Evolutionary conservation across 2,329 filamentous ascomycete genomes (phyloP).

Genomic region (Botrytis hyacinthi): DNA sequence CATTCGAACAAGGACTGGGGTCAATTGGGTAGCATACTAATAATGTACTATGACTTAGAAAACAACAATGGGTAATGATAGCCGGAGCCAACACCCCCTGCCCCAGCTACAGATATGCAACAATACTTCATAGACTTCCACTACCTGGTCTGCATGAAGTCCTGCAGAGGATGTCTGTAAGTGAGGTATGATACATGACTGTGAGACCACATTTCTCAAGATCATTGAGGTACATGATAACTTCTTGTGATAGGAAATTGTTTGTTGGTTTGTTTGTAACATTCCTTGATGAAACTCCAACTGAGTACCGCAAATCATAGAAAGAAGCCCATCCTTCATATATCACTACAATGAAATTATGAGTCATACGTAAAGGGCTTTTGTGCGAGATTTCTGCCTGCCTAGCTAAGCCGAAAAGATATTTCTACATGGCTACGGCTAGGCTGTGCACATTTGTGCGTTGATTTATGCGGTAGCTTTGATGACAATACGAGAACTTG

Average conservation of each 20-base stretch:
- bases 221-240: background rate
- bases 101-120: background rate
- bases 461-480: background rate
- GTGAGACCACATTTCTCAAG: background rate
- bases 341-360: background rate
- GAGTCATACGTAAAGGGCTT: background rate
- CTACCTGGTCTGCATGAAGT: conserved; percentile 25
- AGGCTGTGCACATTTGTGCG: no score
- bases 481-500: background rate
- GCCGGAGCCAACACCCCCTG: background rate
- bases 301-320: background rate
- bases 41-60: background rate
- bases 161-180: background rate
- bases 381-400: background rate
- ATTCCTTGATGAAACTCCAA: background rate
- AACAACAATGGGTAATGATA: background rate
- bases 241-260: background rate
- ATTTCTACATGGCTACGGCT: background rate
- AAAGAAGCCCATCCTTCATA: background rate
- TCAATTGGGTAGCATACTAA: background rate
- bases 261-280: background rate
- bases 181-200: background rate
- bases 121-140: conserved; percentile 37
- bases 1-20: background rate
- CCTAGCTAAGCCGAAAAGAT: background rate